These are phyloP conservation scores for Lepraria neglecta DNA, from an alignment of 495 filamentous ascomycete species.

Conservation along the genomic window DNA sequence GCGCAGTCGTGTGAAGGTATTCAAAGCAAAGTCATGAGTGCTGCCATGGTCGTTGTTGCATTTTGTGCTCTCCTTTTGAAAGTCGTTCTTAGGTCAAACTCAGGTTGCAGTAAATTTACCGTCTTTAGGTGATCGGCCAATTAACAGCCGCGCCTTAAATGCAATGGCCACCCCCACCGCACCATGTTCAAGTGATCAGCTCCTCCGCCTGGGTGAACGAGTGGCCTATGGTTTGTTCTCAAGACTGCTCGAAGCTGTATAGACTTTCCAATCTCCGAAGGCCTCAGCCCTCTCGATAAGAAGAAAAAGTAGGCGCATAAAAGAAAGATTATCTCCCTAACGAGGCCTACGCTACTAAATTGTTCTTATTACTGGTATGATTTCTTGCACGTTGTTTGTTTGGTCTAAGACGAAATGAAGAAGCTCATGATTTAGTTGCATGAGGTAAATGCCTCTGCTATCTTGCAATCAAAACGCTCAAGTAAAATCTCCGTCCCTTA, in stretches of 20 bases:
- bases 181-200: not conserved
- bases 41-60: not conserved
- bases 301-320: not conserved
- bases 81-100: constrained; percentile 3
- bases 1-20: constrained; percentile 3
- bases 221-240: not conserved
- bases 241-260: not conserved
- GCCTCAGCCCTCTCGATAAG: no score
- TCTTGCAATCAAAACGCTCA: not conserved
- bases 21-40: not conserved
- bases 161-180: constrained; percentile 1
- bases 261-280: not conserved
- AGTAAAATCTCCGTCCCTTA: constrained; percentile 35
- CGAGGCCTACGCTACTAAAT: not conserved
- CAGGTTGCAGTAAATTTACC: constrained; percentile 10
- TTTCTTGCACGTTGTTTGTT: not conserved
- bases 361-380: not conserved
- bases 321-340: not conserved
- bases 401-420: not conserved
- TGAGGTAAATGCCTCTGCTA: constrained; percentile 3
- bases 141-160: constrained; percentile 11
- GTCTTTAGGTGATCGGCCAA: constrained; percentile 8
- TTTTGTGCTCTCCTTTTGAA: constrained; percentile 14
- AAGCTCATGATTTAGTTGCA: constrained; percentile 1
- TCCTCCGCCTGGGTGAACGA: no score